Conservation (phyloP, 1,284 basidiomycete species). For the Bjerkandera adusta region DNA sequence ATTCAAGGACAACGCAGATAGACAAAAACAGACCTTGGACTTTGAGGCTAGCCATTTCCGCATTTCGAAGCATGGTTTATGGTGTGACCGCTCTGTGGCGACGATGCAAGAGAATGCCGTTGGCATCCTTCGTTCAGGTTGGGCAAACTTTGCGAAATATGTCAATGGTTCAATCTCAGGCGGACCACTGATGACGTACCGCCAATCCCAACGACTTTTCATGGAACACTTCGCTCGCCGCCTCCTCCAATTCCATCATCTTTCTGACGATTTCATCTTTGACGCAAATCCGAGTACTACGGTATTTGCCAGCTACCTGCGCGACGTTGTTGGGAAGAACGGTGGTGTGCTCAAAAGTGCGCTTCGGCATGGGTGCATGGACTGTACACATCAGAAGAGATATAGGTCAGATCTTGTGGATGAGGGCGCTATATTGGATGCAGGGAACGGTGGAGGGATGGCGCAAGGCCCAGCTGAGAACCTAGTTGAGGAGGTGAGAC, state of each 20-base stretch:
- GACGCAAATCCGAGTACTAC: background rate
- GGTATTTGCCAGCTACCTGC: background rate
- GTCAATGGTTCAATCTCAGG: background rate
- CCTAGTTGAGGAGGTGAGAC: too few relatives aligned
- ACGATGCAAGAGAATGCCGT: constrained; percentile 1
- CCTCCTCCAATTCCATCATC: constrained; percentile 1
- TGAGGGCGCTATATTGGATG: constrained; percentile 3
- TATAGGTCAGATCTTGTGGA: constrained; percentile 1
- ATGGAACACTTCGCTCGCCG: constrained; percentile 7
- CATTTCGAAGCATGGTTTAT: constrained; percentile 10
- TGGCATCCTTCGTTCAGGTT: background rate
- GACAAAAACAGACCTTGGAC: constrained; percentile 3
- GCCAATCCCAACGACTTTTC: constrained; percentile 6
- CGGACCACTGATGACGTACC: constrained; percentile 1
- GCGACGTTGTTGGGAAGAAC: constrained; percentile 1
- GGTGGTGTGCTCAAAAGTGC: constrained; percentile 4
- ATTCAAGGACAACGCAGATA: background rate
- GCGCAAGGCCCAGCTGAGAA: background rate
- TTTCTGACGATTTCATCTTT: background rate
- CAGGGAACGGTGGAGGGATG: background rate
- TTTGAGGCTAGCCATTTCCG: constrained; percentile 2
- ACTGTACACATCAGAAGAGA: constrained; percentile 10
- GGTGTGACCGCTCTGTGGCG: background rate
- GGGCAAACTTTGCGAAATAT: constrained; percentile 7
- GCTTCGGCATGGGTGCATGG: constrained; percentile 7